Base-by-base conservation (phyloP, 2,329 filamentous ascomycete genomes). In the Alternaria alternata region DNA sequence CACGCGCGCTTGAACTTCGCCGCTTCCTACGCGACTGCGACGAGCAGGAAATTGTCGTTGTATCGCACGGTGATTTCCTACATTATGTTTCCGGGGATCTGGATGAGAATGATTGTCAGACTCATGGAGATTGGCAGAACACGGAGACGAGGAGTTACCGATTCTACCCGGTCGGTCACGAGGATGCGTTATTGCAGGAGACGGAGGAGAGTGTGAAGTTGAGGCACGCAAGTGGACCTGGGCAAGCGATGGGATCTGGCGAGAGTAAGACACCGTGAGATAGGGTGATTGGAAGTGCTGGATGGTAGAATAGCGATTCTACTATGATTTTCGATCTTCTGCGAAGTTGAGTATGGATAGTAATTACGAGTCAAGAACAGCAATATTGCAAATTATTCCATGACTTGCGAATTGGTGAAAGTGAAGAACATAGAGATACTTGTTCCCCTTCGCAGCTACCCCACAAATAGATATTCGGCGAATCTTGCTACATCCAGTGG, bases 1-100 rank as follows among this genome's bases (percentile, higher is more conserved):
- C 54, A 12, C 59, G 59, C 4, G 59, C 59, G 5, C n/a, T 43
- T 36, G 54, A 57, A 12, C 41, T 61, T 14, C 53, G 58, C 26
- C 42, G 34, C 24, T 61, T 61, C 41, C 42, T 61, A 16, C 53
- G 47, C 2, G 53, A 52, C 18, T 47, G 47, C 16, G 53, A 61
- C 18, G 58, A 48, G n/a, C 24, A 57, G 12, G 58, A 61, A 36
- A 38, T 57, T 24, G 53, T 89, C 0, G 84, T 93, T 2, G 91
- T 95, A 7, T 90, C 91, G 5, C 93, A 96, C 71, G 93, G 93
- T 1, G 91, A 90, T 1, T 91, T 93, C 69, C 74, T 96, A 71
- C 93, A 96, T 76, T 95, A 92, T 71, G 81, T 96, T 63, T 94
- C 91, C 0, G 86, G 92, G 64, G 93, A 96, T 71, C 36, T 48